A percentile compares a stretch with the other conserved stretches of the same genome.
These are phyloP conservation scores for Rhizoctonia solani DNA, from an alignment of 1,284 basidiomycete species.

Conservation along the genomic window DNA sequence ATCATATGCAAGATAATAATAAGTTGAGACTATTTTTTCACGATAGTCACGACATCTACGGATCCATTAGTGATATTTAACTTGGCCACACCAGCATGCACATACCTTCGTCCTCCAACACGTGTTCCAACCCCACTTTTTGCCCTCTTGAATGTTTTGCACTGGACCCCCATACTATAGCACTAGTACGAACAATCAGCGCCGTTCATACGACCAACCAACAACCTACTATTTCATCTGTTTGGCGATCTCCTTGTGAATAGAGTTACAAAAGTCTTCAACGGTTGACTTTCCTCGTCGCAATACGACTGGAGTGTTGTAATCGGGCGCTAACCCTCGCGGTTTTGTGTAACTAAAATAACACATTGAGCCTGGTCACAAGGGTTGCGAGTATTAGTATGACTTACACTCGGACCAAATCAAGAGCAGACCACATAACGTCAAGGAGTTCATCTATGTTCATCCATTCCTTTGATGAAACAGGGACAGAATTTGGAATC, in stretches of 20 bases:
- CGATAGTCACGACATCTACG: slow-evolving; percentile 72
- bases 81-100: slow-evolving; percentile 46
- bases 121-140: slow-evolving; percentile 90
- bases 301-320: slow-evolving; percentile 78
- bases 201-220: neutral
- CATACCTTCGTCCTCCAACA: slow-evolving; percentile 88
- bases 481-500: slow-evolving; percentile 94
- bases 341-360: slow-evolving; percentile 80
- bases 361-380: neutral
- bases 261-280: slow-evolving; percentile 90
- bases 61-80: slow-evolving; percentile 8
- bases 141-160: slow-evolving; percentile 97
- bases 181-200: slow-evolving; percentile 53
- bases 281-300: slow-evolving; percentile 60
- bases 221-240: slow-evolving; percentile 85
- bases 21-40: slow-evolving; percentile 63
- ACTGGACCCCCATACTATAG: slow-evolving; percentile 90
- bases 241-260: slow-evolving; percentile 91
- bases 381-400: neutral
- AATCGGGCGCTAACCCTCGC: slow-evolving; percentile 88
- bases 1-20: neutral
- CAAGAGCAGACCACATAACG: slow-evolving; percentile 85
- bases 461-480: slow-evolving; percentile 92
- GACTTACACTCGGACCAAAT: slow-evolving; percentile 79
- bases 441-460: slow-evolving; percentile 96